Evolutionary conservation across 2,329 filamentous ascomycete species (phyloP).

Genomic region (Graphilbum ipis-grandicollis): DNA sequence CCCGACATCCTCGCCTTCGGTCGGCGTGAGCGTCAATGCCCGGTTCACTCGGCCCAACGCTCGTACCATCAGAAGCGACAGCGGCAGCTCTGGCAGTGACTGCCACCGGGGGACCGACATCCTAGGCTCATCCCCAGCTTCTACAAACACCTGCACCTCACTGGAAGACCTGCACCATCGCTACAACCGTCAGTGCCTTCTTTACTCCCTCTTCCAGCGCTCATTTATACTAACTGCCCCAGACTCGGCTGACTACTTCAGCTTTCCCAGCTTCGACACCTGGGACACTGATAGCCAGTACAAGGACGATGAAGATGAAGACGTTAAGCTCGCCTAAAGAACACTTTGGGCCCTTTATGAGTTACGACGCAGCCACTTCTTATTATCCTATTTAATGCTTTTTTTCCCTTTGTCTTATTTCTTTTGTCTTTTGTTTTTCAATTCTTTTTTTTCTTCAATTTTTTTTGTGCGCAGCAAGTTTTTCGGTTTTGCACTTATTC

Average conservation of each 20-base stretch:
- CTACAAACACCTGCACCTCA: constrained; percentile 11
- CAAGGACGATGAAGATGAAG: constrained; percentile 17
- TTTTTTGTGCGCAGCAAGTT: no score
- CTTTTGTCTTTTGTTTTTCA: no score
- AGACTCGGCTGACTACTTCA: constrained; percentile 44
- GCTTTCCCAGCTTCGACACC: constrained; percentile 57
- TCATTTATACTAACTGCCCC: background rate
- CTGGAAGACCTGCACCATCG: constrained; percentile 13
- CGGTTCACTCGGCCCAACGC: background rate
- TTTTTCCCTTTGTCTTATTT: no score
- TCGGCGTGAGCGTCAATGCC: background rate
- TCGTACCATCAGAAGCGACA: background rate
- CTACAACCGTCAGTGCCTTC: constrained; percentile 1
- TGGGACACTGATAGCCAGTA: constrained; percentile 34
- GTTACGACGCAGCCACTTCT: no score
- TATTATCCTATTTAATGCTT: no score
- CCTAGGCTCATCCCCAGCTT: constrained; percentile 8
- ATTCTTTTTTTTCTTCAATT: no score
- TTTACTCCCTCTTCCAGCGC: background rate
- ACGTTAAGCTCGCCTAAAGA: constrained; percentile 2
- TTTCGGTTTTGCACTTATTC: no score
- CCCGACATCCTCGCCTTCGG: background rate
- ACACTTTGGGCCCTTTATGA: no score
- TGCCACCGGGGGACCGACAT: constrained; percentile 4
- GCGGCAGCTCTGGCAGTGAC: background rate